Conservation (phyloP, 2,329 filamentous ascomycete genomes). For the Nemania sp. region DNA sequence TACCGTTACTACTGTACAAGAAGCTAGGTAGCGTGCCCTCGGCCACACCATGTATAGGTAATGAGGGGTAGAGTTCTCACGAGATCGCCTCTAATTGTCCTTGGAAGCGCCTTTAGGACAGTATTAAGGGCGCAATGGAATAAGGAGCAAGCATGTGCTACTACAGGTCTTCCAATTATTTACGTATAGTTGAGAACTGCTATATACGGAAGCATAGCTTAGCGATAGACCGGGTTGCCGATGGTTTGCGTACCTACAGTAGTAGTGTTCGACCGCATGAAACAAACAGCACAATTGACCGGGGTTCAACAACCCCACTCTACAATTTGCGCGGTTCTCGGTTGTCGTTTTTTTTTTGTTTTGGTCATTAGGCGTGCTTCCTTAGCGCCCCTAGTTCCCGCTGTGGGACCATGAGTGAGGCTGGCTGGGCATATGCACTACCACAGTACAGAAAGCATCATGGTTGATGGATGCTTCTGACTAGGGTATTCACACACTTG, state of each 20-base stretch:
- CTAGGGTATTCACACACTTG: conserved; percentile 24
- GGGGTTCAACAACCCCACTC: conserved; percentile 20
- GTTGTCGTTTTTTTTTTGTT: conserved; percentile 11
- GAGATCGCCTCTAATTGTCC: neutral
- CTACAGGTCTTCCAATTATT: conserved; percentile 6
- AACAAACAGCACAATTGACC: conserved; percentile 21
- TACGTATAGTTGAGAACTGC: neutral
- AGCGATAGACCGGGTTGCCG: neutral
- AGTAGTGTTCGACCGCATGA: conserved; percentile 14
- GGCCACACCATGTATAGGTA: neutral
- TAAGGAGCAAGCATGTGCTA: neutral
- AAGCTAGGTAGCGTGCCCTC: neutral
- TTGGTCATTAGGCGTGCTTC: conserved; percentile 11
- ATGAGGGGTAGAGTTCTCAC: conserved; percentile 6
- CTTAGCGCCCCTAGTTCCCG: conserved; percentile 40
- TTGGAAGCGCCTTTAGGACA: neutral
- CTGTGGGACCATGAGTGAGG: conserved; percentile 39
- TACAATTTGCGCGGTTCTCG: conserved; percentile 16
- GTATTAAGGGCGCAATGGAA: neutral
- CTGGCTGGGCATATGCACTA: conserved; percentile 33
- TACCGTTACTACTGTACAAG: conserved; percentile 3
- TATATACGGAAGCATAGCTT: too few relatives aligned
- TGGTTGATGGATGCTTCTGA: conserved; percentile 12
- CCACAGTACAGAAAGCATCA: conserved; percentile 24
- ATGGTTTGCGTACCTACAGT: neutral